Percentiles rank a stretch among this genome's conserved stretches.
phyloP scores from a whole-genome alignment of 2,329 filamentous ascomycete species.

The Geosmithia morbida region DNA sequence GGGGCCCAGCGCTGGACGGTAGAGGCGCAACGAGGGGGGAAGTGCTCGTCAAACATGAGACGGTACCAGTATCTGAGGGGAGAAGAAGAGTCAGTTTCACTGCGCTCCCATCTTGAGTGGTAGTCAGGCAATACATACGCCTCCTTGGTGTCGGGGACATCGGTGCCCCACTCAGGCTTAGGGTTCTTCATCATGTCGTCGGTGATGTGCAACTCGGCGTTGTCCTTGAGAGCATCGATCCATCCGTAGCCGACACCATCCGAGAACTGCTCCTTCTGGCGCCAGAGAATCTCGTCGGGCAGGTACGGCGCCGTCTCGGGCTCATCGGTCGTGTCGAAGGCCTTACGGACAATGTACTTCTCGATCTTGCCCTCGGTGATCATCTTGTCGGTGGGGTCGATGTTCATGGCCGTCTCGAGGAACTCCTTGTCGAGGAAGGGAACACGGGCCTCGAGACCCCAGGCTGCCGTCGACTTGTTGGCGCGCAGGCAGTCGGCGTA shows the following conservation, averaged over 20 bases:
- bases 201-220: constrained; percentile 74
- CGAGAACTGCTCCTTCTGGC: constrained; percentile 99
- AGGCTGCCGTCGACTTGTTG: constrained; percentile 98
- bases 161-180: constrained; percentile 86
- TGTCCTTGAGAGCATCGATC: constrained; percentile 96
- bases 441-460: constrained; percentile 94
- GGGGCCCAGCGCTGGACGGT: constrained; percentile 96
- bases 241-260: constrained; percentile 98
- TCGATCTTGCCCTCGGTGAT: constrained; percentile 82
- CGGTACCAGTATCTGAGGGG: constrained; percentile 78
- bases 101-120: background rate
- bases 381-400: constrained; percentile 92
- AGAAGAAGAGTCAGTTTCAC: constrained; percentile 8
- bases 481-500: constrained; percentile 91
- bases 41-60: constrained; percentile 97
- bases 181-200: constrained; percentile 99
- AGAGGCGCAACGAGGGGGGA: constrained; percentile 77
- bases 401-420: constrained; percentile 82
- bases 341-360: constrained; percentile 96
- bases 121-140: constrained; percentile 41
- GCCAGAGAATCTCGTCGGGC: constrained; percentile 91
- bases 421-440: constrained; percentile 98
- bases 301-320: constrained; percentile 72
- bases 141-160: constrained; percentile 93
- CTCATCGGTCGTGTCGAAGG: constrained; percentile 86